These are phyloP conservation scores for Plantago elongata DNA, from an alignment of 257 asterid species.

Conservation along the genomic window DNA sequence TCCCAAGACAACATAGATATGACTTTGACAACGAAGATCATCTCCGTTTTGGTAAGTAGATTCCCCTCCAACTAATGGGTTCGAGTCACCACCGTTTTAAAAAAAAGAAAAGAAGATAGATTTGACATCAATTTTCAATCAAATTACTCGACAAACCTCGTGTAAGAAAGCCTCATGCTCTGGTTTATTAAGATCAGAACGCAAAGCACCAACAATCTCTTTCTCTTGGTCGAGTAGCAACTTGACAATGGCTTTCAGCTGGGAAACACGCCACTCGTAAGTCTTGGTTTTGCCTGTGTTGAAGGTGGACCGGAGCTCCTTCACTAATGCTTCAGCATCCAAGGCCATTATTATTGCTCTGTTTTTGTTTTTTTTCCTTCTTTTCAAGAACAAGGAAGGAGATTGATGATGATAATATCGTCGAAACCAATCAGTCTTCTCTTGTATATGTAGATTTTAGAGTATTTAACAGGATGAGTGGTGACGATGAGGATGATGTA, in stretches of 20 bases:
- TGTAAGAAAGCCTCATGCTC: slow-evolving; percentile 59
- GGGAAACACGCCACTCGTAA: slow-evolving; percentile 77
- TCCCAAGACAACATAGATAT: too few relatives aligned
- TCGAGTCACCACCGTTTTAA: too few relatives aligned
- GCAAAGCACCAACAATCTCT: slow-evolving; percentile 60
- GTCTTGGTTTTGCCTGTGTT: slow-evolving; percentile 58
- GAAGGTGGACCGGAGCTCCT: slow-evolving; percentile 53
- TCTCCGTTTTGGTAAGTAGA: too few relatives aligned
- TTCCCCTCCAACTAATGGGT: too few relatives aligned
- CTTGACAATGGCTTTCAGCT: slow-evolving; percentile 59
- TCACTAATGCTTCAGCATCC: slow-evolving; percentile 42
- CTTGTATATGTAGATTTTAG: too few relatives aligned
- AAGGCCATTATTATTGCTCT: slow-evolving; percentile 20
- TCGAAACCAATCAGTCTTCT: too few relatives aligned
- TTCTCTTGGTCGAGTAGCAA: slow-evolving; percentile 48
- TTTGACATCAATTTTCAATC: slow-evolving; percentile 1
- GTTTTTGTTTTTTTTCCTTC: not conserved
- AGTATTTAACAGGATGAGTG: too few relatives aligned
- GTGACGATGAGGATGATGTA: too few relatives aligned
- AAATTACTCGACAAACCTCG: slow-evolving; percentile 44
- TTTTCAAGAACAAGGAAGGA: not conserved
- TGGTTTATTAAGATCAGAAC: slow-evolving; percentile 70
- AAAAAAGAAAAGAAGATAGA: not conserved
- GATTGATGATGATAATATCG: too few relatives aligned
- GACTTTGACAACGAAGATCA: too few relatives aligned